Conservation (phyloP, 192 early-diverging fungal species). For the Radiomyces spectabilis region DNA sequence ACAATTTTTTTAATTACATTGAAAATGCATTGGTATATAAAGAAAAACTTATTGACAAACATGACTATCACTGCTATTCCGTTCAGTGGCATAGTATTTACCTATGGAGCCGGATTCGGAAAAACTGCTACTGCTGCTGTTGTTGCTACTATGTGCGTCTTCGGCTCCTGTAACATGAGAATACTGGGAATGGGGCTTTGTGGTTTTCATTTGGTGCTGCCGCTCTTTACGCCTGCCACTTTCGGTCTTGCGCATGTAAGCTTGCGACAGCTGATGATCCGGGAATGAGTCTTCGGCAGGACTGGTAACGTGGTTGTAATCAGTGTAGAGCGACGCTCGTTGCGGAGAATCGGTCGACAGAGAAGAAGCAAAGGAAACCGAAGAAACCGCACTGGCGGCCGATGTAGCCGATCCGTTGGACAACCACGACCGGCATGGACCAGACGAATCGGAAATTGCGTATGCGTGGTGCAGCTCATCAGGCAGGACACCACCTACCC, state of each 20-base stretch:
- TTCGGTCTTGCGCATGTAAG: background rate
- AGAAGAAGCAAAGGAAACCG: no score
- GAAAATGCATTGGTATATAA: no score
- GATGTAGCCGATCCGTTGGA: no score
- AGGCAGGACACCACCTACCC: constrained; percentile 8
- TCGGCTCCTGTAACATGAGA: background rate
- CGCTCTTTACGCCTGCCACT: background rate
- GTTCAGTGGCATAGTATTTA: background rate
- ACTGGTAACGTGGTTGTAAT: no score
- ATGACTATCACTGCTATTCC: background rate
- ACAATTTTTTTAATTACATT: no score
- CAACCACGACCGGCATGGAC: no score
- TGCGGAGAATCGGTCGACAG: no score
- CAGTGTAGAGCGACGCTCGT: no score
- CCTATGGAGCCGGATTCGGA: no score
- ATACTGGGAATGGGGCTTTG: background rate
- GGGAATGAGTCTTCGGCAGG: no score
- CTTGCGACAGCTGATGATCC: background rate
- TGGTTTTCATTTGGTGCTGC: background rate
- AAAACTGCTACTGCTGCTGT: no score
- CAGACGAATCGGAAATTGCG: background rate
- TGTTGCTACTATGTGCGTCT: background rate
- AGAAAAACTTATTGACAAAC: background rate
- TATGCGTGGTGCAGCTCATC: background rate
- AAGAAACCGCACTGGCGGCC: no score